Percentiles rank a stretch among this genome's conserved stretches.
Evolutionary conservation across 2,329 filamentous ascomycete species (phyloP).

Genomic region (Clarireedia paspali): DNA sequence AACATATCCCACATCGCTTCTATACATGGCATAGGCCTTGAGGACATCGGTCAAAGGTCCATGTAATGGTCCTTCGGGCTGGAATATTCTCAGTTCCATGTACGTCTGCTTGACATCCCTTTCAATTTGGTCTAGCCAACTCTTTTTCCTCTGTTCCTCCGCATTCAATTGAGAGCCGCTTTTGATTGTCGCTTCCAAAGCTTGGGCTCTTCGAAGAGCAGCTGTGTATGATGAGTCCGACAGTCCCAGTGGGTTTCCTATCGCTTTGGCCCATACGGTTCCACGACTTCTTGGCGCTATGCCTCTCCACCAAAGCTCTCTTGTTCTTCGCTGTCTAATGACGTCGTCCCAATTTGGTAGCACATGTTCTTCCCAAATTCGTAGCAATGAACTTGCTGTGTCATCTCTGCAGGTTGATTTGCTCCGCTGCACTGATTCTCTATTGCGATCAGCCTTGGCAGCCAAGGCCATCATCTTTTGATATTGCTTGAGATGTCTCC

Average conservation of each 20-base stretch:
- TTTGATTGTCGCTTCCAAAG: slow-evolving; percentile 41
- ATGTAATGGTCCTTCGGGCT: slow-evolving; percentile 48
- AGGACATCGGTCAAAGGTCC: slow-evolving; percentile 63
- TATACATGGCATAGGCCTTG: slow-evolving; percentile 74
- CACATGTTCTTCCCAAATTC: slow-evolving; percentile 69
- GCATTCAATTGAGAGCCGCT: slow-evolving; percentile 25
- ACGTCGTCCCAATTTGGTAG: slow-evolving; percentile 68
- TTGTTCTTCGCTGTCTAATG: slow-evolving; percentile 59
- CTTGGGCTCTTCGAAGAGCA: slow-evolving; percentile 59
- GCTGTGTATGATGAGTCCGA: slow-evolving; percentile 61
- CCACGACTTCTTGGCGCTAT: slow-evolving; percentile 60
- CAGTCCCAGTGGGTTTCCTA: slow-evolving; percentile 30
- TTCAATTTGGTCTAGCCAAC: slow-evolving; percentile 57
- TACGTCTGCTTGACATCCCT: slow-evolving; percentile 61
- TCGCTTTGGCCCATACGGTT: slow-evolving; percentile 27
- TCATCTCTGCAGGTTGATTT: slow-evolving; percentile 47
- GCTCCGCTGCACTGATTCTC: slow-evolving; percentile 43
- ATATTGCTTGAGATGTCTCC: slow-evolving; percentile 77
- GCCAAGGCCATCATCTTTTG: slow-evolving; percentile 71
- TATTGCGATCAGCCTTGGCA: slow-evolving; percentile 51
- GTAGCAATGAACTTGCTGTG: slow-evolving; percentile 45
- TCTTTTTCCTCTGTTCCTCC: slow-evolving; percentile 48
- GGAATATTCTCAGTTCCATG: slow-evolving; percentile 65
- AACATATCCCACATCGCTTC: slow-evolving; percentile 73
- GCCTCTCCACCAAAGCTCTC: slow-evolving; percentile 78